Conservation (phyloP, 164 flowering plant species). For the Vitis cinerea region DNA sequence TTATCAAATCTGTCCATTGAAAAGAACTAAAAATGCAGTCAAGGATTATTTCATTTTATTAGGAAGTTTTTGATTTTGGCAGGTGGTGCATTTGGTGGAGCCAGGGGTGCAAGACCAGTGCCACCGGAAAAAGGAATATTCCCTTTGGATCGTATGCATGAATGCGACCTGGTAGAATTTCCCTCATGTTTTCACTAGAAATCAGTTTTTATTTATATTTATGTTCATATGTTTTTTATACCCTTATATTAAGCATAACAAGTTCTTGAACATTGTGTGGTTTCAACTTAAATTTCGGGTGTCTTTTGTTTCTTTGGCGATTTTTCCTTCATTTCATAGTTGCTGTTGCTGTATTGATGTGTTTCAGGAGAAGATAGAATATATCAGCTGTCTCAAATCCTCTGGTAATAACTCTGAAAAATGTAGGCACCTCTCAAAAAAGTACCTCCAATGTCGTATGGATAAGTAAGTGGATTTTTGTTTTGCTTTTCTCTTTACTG, state of each 20-base stretch:
- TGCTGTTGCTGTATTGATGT: not conserved
- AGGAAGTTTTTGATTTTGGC: slow-evolving; percentile 9
- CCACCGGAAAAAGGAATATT: slow-evolving; percentile 96
- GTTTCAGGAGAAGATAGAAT: slow-evolving; percentile 84
- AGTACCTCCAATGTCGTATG: slow-evolving; percentile 92
- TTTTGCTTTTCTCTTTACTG: too few relatives aligned
- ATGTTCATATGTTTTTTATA: too few relatives aligned
- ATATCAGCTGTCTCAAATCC: slow-evolving; percentile 71
- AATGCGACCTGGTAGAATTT: slow-evolving; percentile 73
- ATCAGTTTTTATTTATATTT: too few relatives aligned
- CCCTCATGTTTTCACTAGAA: not conserved
- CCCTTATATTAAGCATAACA: too few relatives aligned
- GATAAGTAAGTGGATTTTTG: slow-evolving; percentile 48
- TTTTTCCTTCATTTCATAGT: not conserved
- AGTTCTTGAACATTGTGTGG: not conserved
- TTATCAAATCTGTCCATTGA: not conserved
- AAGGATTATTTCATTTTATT: not conserved
- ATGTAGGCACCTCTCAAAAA: slow-evolving; percentile 74
- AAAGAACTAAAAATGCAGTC: not conserved
- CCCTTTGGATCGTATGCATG: slow-evolving; percentile 87
- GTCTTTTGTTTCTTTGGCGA: not conserved
- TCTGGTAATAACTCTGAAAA: slow-evolving; percentile 72
- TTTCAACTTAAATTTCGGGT: not conserved
- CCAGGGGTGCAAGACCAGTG: slow-evolving; percentile 77
- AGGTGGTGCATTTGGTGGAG: slow-evolving; percentile 98